Evolutionary conservation across 257 asterid species (phyloP).

Genomic region (Ligustrum vulgare): DNA sequence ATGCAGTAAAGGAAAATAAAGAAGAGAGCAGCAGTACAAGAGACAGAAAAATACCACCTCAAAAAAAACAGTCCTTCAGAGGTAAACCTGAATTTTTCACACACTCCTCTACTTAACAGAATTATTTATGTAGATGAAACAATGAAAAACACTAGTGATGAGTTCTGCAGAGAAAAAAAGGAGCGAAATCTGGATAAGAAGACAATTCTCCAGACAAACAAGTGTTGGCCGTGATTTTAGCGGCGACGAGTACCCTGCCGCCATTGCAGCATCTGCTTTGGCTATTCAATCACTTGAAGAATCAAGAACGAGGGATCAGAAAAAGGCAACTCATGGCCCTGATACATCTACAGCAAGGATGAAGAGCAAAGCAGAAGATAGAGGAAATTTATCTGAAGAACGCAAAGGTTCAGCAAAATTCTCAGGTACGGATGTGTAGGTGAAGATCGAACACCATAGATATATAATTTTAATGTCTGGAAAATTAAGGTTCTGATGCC

Average conservation of each 20-base stretch:
- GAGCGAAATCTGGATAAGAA: conserved; percentile 58
- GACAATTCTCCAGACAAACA: conserved; percentile 65
- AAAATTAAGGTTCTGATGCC: background rate
- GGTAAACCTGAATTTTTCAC: conserved; percentile 26
- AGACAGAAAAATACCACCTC: conserved; percentile 44
- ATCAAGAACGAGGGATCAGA: conserved; percentile 28
- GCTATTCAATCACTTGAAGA: conserved; percentile 74
- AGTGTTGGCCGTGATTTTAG: conserved; percentile 47
- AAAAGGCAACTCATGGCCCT: conserved; percentile 23
- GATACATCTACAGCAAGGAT: conserved; percentile 35
- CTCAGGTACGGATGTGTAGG: conserved; percentile 41
- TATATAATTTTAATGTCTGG: no score
- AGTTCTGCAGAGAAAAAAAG: conserved; percentile 54
- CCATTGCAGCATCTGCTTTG: conserved; percentile 88
- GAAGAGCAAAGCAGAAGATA: conserved; percentile 31
- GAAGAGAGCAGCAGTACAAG: conserved; percentile 37
- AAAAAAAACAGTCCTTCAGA: conserved; percentile 42
- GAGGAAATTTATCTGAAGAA: conserved; percentile 23
- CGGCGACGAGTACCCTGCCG: conserved; percentile 55
- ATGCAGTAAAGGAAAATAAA: conserved; percentile 30
- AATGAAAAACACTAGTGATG: background rate
- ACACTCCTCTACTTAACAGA: background rate
- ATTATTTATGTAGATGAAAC: background rate
- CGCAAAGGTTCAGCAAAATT: conserved; percentile 46
- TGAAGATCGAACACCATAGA: no score